Evolutionary conservation across 2,329 filamentous ascomycete species (phyloP).

Genomic region (Paecilomyces sp.): DNA sequence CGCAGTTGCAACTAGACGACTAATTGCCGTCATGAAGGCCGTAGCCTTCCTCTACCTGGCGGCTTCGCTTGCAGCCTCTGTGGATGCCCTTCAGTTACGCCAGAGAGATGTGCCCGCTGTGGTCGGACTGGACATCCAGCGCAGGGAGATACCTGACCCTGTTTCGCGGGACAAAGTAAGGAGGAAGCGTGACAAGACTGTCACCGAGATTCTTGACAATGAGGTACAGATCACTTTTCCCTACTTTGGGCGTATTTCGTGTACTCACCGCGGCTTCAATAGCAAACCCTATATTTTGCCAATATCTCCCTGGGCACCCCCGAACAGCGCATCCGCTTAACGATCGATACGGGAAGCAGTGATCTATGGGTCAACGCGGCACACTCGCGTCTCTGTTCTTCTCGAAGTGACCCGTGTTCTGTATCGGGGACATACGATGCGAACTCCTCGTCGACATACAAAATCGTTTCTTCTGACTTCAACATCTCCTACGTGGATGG

Average conservation of each 20-base stretch:
- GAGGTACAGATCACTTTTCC: conserved; percentile 28
- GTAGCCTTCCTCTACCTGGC: conserved; percentile 9
- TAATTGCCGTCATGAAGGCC: conserved; percentile 12
- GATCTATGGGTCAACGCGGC: conserved; percentile 55
- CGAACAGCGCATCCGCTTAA: conserved; percentile 46
- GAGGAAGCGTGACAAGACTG: conserved; percentile 9
- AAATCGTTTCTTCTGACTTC: conserved; percentile 67
- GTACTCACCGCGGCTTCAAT: conserved; percentile 1
- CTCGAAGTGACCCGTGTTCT: conserved; percentile 33
- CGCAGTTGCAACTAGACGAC: neutral
- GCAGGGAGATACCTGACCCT: conserved; percentile 7
- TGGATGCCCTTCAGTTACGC: conserved; percentile 6
- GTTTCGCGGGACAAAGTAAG: conserved; percentile 8
- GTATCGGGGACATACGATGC: conserved; percentile 46
- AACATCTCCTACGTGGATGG: conserved; percentile 86
- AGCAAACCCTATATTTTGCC: conserved; percentile 52
- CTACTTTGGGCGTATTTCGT: neutral
- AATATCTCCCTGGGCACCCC: conserved; percentile 54
- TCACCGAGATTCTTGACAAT: conserved; percentile 47
- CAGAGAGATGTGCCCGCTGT: conserved; percentile 9
- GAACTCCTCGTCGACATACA: conserved; percentile 64
- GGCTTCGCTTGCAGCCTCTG: conserved; percentile 10
- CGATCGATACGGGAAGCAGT: conserved; percentile 57
- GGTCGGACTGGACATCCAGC: conserved; percentile 6
- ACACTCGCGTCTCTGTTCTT: conserved; percentile 43